Percentiles rank a stretch among this genome's conserved stretches.
These are phyloP conservation scores for Stipa capillata DNA, from an alignment of 176 grass and related monocot species.

Conservation along the genomic window DNA sequence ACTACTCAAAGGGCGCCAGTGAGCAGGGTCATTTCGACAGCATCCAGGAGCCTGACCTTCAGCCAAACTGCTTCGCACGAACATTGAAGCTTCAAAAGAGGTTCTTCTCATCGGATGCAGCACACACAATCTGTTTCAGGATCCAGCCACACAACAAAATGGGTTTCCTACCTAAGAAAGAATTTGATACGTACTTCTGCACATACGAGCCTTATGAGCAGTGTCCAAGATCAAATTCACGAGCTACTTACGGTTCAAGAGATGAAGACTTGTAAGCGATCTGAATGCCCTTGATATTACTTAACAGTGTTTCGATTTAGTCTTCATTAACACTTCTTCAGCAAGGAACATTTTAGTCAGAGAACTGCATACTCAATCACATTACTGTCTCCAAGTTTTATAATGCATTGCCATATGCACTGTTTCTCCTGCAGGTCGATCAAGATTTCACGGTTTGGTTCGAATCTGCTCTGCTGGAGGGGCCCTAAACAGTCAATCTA, in stretches of 20 bases:
- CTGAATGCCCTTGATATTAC: conserved; percentile 6
- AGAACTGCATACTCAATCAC: conserved; percentile 1
- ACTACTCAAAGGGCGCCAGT: conserved; percentile 51
- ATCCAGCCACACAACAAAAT: conserved; percentile 79
- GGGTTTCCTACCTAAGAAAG: conserved; percentile 71
- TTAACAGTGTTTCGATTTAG: background rate
- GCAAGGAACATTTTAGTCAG: background rate
- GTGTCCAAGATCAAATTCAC: conserved; percentile 66
- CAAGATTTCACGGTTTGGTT: conserved; percentile 50
- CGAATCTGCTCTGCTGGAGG: conserved; percentile 66
- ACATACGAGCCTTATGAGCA: conserved; percentile 73
- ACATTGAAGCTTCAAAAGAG: conserved; percentile 77
- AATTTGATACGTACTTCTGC: conserved; percentile 84
- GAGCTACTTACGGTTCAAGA: conserved; percentile 82
- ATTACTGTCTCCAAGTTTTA: background rate
- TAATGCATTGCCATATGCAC: background rate
- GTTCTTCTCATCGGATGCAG: conserved; percentile 54
- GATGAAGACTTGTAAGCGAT: conserved; percentile 85
- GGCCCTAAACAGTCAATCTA: conserved; percentile 60
- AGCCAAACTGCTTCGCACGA: conserved; percentile 79
- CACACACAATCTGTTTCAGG: conserved; percentile 67
- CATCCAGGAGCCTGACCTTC: conserved; percentile 66
- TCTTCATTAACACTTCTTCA: background rate
- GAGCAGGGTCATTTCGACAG: conserved; percentile 48
- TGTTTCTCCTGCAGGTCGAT: conserved; percentile 36